Percentiles rank a stretch among this genome's conserved stretches.
Conservation (phyloP, 148 eudicot species). For the Oxyria digyna region DNA sequence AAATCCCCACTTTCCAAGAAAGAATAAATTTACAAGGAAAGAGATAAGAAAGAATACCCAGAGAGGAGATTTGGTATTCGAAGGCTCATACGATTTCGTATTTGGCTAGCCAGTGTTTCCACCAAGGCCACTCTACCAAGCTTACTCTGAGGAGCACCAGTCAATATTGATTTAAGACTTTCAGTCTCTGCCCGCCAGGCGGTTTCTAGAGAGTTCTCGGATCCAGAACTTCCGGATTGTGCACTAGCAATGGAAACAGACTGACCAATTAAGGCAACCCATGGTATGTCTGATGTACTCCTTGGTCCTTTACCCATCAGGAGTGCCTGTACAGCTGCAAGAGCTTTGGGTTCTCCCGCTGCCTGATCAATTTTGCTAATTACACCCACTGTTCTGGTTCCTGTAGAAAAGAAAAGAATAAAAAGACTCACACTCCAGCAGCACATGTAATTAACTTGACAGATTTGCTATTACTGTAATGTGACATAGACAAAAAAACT, state of each 20-base stretch:
- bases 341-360: constrained; percentile 76
- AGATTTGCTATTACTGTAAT: not conserved
- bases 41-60: constrained; percentile 33
- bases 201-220: constrained; percentile 84
- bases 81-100: constrained; percentile 80
- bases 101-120: constrained; percentile 79
- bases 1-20: not conserved
- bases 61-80: constrained; percentile 87
- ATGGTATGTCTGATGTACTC: constrained; percentile 81
- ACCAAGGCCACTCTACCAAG: constrained; percentile 94
- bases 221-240: constrained; percentile 71
- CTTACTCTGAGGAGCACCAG: constrained; percentile 87
- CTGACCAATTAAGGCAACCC: constrained; percentile 98
- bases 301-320: constrained; percentile 87
- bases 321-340: constrained; percentile 97
- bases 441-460: not conserved
- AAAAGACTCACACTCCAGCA: not conserved
- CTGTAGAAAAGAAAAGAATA: constrained; percentile 22
- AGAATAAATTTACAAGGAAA: not conserved
- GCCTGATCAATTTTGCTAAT: constrained; percentile 98
- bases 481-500: not conserved
- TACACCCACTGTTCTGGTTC: constrained; percentile 91
- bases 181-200: constrained; percentile 99
- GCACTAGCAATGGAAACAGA: constrained; percentile 92
- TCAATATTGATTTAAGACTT: constrained; percentile 77